Base-by-base conservation (phyloP, 1,284 basidiomycete genomes). In the Gastroboletus turbinatus region DNA sequence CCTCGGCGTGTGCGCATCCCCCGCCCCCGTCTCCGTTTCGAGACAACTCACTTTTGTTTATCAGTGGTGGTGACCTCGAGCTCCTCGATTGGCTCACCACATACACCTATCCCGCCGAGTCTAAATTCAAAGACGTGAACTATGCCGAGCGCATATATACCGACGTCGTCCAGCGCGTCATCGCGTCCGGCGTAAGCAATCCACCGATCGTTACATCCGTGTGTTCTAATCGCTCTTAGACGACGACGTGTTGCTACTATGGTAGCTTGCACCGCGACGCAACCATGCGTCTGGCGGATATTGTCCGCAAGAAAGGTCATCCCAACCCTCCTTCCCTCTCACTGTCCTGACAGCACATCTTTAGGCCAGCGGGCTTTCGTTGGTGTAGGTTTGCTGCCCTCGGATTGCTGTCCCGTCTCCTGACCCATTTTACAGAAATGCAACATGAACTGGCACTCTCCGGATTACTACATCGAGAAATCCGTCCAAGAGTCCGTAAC, bases 191-290 rank as follows among this genome's bases (percentile, higher is more conserved):
- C 46, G 92, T 94, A 68, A 68, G 87, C 76, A 21, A 53, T 46
- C 46, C 25, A 30, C 36, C 8, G 40, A 39, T 21, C 45, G 8
- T 25, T 11, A 8, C 11, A 30, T 60, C 46, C 21, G 40, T 32
- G 17, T 10, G 5, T 16, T 35, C 42, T 51, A 25, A 57, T 27
- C 13, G 19, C 52, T 49, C 36, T 14, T 61, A 94, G 92, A 97
- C 94, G 0, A 96, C 95, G 0, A 97, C 94, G 0, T 92, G 89
- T 62, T 96, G 93, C 71, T 97, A 97, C 73, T 98, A 94, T 70
- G 92, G 86, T 13, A 90, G 88, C 0, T 72, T 96, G 6, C 94
- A 99, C 72, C 75, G 88, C 19, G 88, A 91, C 58, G 83, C 89
- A 0, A 92, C 92, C 10, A 92, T 90, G 72, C 76, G 84, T 35